A percentile compares a stretch with the other conserved stretches of the same genome.
These are phyloP conservation scores for Epicoccum sorghinum DNA, from an alignment of 2,329 filamentous ascomycete genomes.

Conservation along the genomic window DNA sequence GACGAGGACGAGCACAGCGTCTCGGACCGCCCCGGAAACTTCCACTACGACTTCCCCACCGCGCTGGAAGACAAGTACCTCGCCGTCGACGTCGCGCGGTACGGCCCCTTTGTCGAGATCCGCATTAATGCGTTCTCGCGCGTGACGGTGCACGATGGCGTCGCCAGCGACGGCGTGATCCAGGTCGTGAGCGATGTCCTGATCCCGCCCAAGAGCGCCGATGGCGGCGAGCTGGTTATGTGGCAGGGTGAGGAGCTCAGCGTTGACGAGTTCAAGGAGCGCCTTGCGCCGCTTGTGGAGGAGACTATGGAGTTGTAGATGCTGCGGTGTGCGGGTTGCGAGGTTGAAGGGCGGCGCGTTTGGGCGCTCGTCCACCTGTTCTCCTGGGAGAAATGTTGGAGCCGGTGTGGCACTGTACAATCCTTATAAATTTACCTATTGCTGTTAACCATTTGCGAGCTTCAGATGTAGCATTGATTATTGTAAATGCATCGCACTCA, in stretches of 20 bases:
- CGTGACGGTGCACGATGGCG: constrained; percentile 71
- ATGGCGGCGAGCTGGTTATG: constrained; percentile 36
- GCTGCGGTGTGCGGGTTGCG: neutral
- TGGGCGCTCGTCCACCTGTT: constrained; percentile 6
- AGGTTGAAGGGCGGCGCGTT: constrained; percentile 6
- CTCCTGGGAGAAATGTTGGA: neutral
- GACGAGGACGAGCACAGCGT: constrained; percentile 24
- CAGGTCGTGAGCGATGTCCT: constrained; percentile 76
- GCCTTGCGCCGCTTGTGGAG: constrained; percentile 46
- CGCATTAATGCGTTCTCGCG: constrained; percentile 75
- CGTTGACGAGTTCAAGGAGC: constrained; percentile 66
- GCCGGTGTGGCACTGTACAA: constrained; percentile 9
- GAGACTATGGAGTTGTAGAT: constrained; percentile 42
- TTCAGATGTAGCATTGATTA: constrained; percentile 4
- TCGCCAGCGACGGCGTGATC: constrained; percentile 81
- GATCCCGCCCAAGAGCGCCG: constrained; percentile 70
- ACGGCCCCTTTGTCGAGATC: constrained; percentile 72
- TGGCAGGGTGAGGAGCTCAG: constrained; percentile 59
- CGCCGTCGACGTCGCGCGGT: constrained; percentile 72
- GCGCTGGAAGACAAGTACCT: constrained; percentile 70
- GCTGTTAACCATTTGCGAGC: neutral
- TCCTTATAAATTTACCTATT: constrained; percentile 2
- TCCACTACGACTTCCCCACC: constrained; percentile 74
- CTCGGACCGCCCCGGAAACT: constrained; percentile 51
- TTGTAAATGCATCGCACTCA: neutral